These are phyloP conservation scores for Luzula sylvatica DNA, from an alignment of 176 grass and related monocot species.

Conservation along the genomic window DNA sequence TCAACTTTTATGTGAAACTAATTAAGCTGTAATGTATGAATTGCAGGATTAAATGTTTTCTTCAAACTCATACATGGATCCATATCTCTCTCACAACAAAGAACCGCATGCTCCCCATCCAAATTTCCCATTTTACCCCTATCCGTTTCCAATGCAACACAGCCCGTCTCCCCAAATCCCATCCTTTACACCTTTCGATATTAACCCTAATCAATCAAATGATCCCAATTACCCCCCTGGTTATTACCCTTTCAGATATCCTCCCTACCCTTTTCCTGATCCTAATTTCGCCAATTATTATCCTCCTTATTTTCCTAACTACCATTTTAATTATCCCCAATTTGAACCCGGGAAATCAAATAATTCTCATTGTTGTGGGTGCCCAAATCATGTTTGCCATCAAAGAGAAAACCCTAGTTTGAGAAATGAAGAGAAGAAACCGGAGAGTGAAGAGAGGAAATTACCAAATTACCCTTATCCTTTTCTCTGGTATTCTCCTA, in stretches of 20 bases:
- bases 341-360: slow-evolving; percentile 21
- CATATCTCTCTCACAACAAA: slow-evolving; percentile 46
- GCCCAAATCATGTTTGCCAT: slow-evolving; percentile 50
- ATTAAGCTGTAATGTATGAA: not conserved
- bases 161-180: slow-evolving; percentile 21
- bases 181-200: slow-evolving; percentile 34
- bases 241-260: slow-evolving; percentile 48
- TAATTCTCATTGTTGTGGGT: slow-evolving; percentile 43
- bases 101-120: slow-evolving; percentile 23
- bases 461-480: slow-evolving; percentile 39
- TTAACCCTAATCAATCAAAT: slow-evolving; percentile 14
- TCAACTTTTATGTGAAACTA: not conserved
- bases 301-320: slow-evolving; percentile 35
- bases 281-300: slow-evolving; percentile 23
- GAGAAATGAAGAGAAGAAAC: slow-evolving; percentile 53
- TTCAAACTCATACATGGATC: slow-evolving; percentile 44
- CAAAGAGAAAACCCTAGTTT: slow-evolving; percentile 28
- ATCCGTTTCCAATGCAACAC: slow-evolving; percentile 7
- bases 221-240: slow-evolving; percentile 32
- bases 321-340: slow-evolving; percentile 30
- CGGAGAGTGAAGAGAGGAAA: slow-evolving; percentile 22
- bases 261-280: slow-evolving; percentile 35
- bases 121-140: slow-evolving; percentile 32
- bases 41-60: slow-evolving; percentile 34
- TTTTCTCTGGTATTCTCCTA: slow-evolving; percentile 17